Evolutionary conservation across 140 eudicot species (phyloP), one percentile per base, ranked within the genome.

Genomic region (Stevia rebaudiana): DNA sequence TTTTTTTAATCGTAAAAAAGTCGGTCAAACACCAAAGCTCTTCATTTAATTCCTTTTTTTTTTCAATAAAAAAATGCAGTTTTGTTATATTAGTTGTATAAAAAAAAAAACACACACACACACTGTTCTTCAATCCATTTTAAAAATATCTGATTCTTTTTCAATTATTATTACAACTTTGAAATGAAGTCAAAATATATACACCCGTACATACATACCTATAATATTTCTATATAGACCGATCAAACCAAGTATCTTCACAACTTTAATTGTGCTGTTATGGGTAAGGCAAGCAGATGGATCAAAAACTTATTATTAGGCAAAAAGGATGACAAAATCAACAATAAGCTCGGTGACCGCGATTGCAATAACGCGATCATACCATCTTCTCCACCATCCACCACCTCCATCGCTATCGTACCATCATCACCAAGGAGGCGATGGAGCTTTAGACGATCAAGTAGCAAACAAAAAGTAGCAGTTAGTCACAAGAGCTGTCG

Each of bases 261-360:
- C 55, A 54, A 53, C 22, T 55, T 47, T 33, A 19, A 41, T 43
- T 49, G 33, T 51, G 28, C 23, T 25, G 16, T 24, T 50, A 87
- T 87, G 95, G 91, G 88, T 31, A 87, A 87, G 77, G 95, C 95
- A 69, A 69, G 84, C 60, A 81, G 58, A 79, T 87, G 95, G 95
- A 84, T 84, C 41, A 79, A 62, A 73, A 87, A 79, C 63, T 78
- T 87, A 25, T 56, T 87, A 54, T 33, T 78, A 58, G 89, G 91
- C 40, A 87, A 81, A 65, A 81, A 65, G 65, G 85, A 83, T 57
- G 82, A 83, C 40, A 77, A 79, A 65, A 33, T 46, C 23, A 76
- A 72, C 67, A 81, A 53, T 42, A 59, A 61, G 65, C 56, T 59
- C 8, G 8, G 61, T 11, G 46, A 17, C 18, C 36, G 52, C 22